Conservation (phyloP, 306 rosid species). For the Luffa acutangula region DNA sequence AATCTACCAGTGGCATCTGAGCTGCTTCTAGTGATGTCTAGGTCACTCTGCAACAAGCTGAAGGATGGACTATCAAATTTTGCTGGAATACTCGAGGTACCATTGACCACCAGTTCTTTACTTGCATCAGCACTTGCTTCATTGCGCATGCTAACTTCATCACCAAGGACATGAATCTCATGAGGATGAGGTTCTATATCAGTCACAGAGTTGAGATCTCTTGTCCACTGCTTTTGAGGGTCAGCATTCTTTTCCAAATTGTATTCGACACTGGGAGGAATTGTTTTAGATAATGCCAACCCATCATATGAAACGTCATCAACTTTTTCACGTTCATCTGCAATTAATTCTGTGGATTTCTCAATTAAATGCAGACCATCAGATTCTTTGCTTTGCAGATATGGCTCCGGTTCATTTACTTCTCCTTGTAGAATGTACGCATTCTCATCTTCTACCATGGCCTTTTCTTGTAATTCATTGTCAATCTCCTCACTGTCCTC, state of each 20-base stretch:
- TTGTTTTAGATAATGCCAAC: neutral
- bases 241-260: neutral
- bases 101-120: constrained; percentile 1
- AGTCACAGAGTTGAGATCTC: neutral
- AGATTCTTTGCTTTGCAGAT: neutral
- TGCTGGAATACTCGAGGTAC: constrained; percentile 1
- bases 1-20: constrained; percentile 17
- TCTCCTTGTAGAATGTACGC: constrained; percentile 1
- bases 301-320: neutral
- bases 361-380: constrained; percentile 2
- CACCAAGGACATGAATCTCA: constrained; percentile 30
- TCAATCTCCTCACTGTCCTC: neutral
- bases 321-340: constrained; percentile 4
- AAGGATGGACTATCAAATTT: constrained; percentile 11
- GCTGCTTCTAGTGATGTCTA: constrained; percentile 17
- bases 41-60: constrained; percentile 7
- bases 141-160: constrained; percentile 1
- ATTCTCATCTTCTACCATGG: constrained; percentile 11
- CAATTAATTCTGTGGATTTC: neutral
- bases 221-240: constrained; percentile 6
- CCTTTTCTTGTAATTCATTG: constrained; percentile 13
- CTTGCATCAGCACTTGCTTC: constrained; percentile 12
- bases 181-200: constrained; percentile 13
- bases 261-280: neutral
- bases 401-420: neutral